Conservation (phyloP, 345 rosid genomes). For the Fremontodendron californicum region DNA sequence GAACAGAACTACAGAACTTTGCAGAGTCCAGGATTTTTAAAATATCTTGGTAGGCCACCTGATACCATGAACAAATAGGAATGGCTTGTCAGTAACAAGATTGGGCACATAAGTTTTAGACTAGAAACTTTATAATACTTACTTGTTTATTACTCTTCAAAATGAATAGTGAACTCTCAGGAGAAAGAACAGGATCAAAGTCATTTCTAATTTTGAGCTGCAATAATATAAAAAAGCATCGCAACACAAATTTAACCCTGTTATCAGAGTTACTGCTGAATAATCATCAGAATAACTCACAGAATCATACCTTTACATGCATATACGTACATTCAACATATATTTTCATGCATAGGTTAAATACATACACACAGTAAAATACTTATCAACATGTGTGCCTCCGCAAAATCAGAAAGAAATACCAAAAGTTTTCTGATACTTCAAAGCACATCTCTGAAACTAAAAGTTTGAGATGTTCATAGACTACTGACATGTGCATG, state of each 20-base stretch:
- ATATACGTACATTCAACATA: background rate
- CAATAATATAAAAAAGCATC: slow-evolving; percentile 16
- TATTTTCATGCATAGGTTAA: background rate
- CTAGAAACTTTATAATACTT: slow-evolving; percentile 26
- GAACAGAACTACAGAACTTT: slow-evolving; percentile 86
- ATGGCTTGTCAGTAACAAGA: slow-evolving; percentile 14
- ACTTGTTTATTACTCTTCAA: slow-evolving; percentile 94
- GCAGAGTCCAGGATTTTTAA: slow-evolving; percentile 73
- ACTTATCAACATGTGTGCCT: background rate
- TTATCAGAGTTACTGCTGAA: background rate
- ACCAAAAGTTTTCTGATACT: background rate
- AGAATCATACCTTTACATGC: background rate
- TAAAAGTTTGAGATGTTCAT: slow-evolving; percentile 4
- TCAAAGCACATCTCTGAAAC: background rate
- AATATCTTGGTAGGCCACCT: slow-evolving; percentile 91
- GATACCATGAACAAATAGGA: slow-evolving; percentile 19
- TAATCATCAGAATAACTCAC: background rate
- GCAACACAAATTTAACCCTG: slow-evolving; percentile 9
- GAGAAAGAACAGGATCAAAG: slow-evolving; percentile 99
- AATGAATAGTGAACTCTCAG: slow-evolving; percentile 96
- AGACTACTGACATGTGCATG: slow-evolving; percentile 90
- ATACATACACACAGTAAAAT: background rate
- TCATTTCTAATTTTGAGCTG: slow-evolving; percentile 99
- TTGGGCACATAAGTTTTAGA: background rate
- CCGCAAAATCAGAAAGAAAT: background rate